These are phyloP conservation scores for Sclerotinia subarctica DNA, from an alignment of 2,329 filamentous ascomycete species.

Conservation along the genomic window DNA sequence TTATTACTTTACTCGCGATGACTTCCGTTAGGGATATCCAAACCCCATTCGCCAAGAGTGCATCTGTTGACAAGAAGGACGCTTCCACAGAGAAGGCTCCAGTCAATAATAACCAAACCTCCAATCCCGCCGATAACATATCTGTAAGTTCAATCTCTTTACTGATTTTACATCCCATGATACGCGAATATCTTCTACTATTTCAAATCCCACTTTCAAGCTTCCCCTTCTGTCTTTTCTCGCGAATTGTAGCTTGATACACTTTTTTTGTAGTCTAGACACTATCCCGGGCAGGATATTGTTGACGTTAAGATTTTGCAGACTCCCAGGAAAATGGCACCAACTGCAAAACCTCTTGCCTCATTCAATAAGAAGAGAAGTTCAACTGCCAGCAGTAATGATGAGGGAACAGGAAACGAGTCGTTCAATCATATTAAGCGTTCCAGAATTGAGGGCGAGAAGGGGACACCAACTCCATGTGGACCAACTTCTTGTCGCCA, in stretches of 20 bases:
- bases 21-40: neutral
- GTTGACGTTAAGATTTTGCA: neutral
- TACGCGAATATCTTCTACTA: neutral
- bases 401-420: neutral
- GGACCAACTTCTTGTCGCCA: no score
- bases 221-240: neutral
- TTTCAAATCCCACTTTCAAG: neutral
- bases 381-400: neutral
- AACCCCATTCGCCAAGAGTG: neutral
- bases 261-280: neutral
- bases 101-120: neutral
- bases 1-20: neutral
- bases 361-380: neutral
- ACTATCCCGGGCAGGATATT: neutral
- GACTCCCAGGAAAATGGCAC: neutral
- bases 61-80: neutral
- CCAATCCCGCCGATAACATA: neutral
- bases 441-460: neutral
- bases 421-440: neutral
- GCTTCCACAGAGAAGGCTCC: neutral
- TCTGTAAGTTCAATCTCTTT: neutral
- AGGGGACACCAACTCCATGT: no score
- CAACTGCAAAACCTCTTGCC: neutral
- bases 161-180: neutral
- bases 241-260: neutral